phyloP scores from a whole-genome alignment of 2,329 filamentous ascomycete species.

The Verticillium zaregamsianum region DNA sequence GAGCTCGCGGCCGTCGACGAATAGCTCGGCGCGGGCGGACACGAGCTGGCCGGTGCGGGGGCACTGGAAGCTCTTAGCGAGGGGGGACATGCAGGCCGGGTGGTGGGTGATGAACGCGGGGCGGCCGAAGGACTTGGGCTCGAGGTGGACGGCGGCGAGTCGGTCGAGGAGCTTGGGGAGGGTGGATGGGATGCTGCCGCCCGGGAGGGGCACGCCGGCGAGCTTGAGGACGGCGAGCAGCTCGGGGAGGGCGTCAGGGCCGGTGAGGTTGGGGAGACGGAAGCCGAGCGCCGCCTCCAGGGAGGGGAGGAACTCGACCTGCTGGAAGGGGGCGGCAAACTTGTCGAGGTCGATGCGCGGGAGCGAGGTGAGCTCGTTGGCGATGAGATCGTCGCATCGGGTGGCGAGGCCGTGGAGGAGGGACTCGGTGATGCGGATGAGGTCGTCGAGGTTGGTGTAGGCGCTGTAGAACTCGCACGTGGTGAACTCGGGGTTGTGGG shows the following conservation, averaged over 20 bases:
- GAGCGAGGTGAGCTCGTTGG: constrained; percentile 38
- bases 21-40: constrained; percentile 80
- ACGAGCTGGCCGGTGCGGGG: constrained; percentile 65
- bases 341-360: constrained; percentile 42
- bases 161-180: constrained; percentile 72
- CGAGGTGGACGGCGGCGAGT: constrained; percentile 71
- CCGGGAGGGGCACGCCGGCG: constrained; percentile 60
- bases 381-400: constrained; percentile 43
- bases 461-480: constrained; percentile 97
- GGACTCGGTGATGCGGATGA: constrained; percentile 72
- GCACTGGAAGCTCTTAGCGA: constrained; percentile 82
- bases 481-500: constrained; percentile 95
- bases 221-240: constrained; percentile 52
- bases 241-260: constrained; percentile 51
- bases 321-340: constrained; percentile 53
- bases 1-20: constrained; percentile 74
- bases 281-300: constrained; percentile 66
- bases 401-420: constrained; percentile 59
- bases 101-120: constrained; percentile 89
- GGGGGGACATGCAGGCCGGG: constrained; percentile 83
- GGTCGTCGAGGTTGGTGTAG: constrained; percentile 69
- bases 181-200: constrained; percentile 51
- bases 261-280: constrained; percentile 59
- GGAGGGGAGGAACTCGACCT: constrained; percentile 77
- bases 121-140: constrained; percentile 61